phyloP scores from a whole-genome alignment of 257 asterid genomes.

The Voacanga thouarsii region DNA sequence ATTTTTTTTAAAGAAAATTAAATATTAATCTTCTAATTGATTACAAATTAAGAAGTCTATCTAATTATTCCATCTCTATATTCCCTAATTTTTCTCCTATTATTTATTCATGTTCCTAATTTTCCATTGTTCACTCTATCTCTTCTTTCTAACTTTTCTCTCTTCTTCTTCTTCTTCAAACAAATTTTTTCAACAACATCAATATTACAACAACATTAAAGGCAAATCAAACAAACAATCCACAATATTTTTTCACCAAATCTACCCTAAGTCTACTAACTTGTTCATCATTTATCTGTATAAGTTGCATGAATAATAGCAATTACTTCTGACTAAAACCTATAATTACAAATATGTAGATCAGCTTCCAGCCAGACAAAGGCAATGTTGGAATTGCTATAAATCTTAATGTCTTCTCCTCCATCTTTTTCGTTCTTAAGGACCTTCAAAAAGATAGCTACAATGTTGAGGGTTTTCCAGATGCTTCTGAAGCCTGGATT shows the following conservation, averaged over 20 bases:
- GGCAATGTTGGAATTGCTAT: conserved; percentile 99
- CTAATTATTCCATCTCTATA: no score
- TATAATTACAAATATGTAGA: conserved; percentile 36
- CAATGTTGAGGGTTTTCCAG: conserved; percentile 85
- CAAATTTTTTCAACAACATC: no score
- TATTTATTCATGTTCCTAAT: no score
- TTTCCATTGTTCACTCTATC: no score
- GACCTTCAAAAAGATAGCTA: conserved; percentile 81
- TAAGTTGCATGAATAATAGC: neutral
- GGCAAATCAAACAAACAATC: no score
- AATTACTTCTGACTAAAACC: conserved; percentile 10
- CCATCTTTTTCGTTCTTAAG: conserved; percentile 74
- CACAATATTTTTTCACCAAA: neutral
- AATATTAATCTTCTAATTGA: no score
- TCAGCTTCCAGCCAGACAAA: conserved; percentile 98
- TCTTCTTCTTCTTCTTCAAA: no score
- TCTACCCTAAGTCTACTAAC: neutral
- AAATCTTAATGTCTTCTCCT: conserved; percentile 83
- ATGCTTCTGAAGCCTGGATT: conserved; percentile 67
- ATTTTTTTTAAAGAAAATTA: no score
- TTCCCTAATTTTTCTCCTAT: no score
- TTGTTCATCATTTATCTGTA: neutral
- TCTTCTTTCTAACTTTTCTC: no score
- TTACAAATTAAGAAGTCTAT: no score
- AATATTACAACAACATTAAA: no score